Base-by-base conservation (phyloP, 2,329 filamentous ascomycete genomes). In the Sordariomycetes sp. region DNA sequence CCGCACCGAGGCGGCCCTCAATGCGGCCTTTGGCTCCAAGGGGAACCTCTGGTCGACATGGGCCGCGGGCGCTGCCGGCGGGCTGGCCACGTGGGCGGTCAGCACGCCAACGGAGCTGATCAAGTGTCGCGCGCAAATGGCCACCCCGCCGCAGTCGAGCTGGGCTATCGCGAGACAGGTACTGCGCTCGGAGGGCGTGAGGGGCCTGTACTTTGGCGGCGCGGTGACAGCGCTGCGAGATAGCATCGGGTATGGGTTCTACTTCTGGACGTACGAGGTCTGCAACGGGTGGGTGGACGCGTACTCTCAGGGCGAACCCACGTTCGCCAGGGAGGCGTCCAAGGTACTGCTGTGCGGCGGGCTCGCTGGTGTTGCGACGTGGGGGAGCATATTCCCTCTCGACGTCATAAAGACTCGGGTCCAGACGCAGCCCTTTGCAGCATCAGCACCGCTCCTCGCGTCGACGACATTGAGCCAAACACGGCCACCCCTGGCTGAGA, bases 241-340 rank as follows among this genome's bases (percentile, higher is more conserved):
- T 71, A 87, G 87, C 59, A 81, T 97, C 58, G 93, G 93, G n/a
- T 97, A 97, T 72, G 93, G 92, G 0, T 97, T 97, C 71, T 97
- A 97, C 68, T 97, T 97, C 70, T 96, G 89, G 88, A 87, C 88
- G 1, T 97, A 97, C 67, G 89, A 95, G 71, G 74, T 92, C 60
- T 83, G 79, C 62, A 90, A 87, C 62, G 79, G 82, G 40, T 74
- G 76, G 58, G 76, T 85, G 70, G 74, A 74, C 20, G 72, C 72
- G 3, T 56, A 62, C 7, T 25, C 53, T 24, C 60, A 60, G 10
- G 58, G 64, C 16, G 63, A 64, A 24, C 60, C 64, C 2, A 66
- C 66, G 0, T 59, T 68, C 52, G 64, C 71, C 14, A 70, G 79
- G 22, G 78, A 72, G 57, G 80, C 85, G 1, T 72, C 81, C 40